phyloP scores from a whole-genome alignment of 345 rosid genomes.

The Euphorbia peplus region DNA sequence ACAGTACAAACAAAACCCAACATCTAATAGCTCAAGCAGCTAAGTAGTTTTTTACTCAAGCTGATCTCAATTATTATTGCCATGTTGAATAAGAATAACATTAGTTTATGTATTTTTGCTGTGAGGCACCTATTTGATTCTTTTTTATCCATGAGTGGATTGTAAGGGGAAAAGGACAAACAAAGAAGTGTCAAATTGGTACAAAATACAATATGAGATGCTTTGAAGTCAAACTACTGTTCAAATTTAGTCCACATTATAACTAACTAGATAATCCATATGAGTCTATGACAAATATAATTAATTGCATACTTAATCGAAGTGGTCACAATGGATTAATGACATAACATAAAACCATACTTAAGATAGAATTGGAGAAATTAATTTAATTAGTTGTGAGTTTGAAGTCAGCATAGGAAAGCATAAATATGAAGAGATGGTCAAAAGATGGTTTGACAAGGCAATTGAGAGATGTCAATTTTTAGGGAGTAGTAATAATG shows the following conservation, averaged over 20 bases:
- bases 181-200: no score
- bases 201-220: no score
- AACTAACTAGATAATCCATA: not conserved
- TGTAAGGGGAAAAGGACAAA: no score
- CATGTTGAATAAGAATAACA: no score
- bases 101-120: no score
- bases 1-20: no score
- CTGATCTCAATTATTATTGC: no score
- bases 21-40: no score
- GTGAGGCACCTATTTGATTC: no score
- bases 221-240: not conserved
- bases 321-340: not conserved
- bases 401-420: not conserved
- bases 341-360: not conserved
- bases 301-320: not conserved
- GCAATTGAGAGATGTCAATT: slow-evolving; percentile 18
- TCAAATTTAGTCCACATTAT: not conserved
- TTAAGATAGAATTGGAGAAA: not conserved
- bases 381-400: not conserved
- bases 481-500: slow-evolving; percentile 22
- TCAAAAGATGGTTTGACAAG: slow-evolving; percentile 34
- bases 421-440: slow-evolving; percentile 19
- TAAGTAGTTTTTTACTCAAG: no score
- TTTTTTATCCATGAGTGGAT: no score
- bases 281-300: not conserved